These are phyloP conservation scores for Trypanosoma platydactyli DNA, from an alignment of 208 protist genomes.

Conservation along the genomic window DNA sequence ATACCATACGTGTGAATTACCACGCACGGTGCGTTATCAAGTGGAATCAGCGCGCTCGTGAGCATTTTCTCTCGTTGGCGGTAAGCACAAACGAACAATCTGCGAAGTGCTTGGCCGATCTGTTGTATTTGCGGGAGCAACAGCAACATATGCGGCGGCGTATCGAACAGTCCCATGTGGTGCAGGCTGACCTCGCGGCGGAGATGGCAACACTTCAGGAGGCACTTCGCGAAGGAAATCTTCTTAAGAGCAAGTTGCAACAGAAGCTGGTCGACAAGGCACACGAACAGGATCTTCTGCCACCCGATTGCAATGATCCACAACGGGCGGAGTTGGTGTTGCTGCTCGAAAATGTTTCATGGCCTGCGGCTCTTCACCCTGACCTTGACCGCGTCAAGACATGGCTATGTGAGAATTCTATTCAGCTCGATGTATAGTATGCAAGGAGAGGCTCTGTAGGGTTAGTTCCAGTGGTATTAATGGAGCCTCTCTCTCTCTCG, in stretches of 20 bases:
- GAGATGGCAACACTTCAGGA: conserved; percentile 40
- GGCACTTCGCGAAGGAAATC: conserved; percentile 28
- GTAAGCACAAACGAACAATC: conserved; percentile 53
- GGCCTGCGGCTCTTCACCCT: conserved; percentile 31
- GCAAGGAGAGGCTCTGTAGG: too few relatives aligned
- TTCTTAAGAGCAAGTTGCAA: conserved; percentile 40
- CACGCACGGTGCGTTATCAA: conserved; percentile 48
- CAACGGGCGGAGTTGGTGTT: conserved; percentile 53
- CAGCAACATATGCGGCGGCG: conserved; percentile 38
- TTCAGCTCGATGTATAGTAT: conserved; percentile 38
- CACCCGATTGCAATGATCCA: conserved; percentile 10
- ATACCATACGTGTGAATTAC: conserved; percentile 64
- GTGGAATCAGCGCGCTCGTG: conserved; percentile 48
- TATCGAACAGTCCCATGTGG: conserved; percentile 17
- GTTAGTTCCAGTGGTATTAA: too few relatives aligned
- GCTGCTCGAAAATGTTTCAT: conserved; percentile 47
- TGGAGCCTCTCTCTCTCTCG: too few relatives aligned
- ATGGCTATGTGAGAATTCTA: conserved; percentile 40
- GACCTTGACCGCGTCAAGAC: conserved; percentile 49
- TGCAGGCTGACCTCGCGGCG: conserved; percentile 27
- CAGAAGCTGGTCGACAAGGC: conserved; percentile 37
- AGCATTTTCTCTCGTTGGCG: conserved; percentile 66
- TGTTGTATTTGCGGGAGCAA: conserved; percentile 61
- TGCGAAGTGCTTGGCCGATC: conserved; percentile 39
- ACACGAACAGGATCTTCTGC: conserved; percentile 25